These are phyloP conservation scores for Ampelocalamus luodianensis DNA, from an alignment of 176 grass and related monocot species.

Conservation along the genomic window DNA sequence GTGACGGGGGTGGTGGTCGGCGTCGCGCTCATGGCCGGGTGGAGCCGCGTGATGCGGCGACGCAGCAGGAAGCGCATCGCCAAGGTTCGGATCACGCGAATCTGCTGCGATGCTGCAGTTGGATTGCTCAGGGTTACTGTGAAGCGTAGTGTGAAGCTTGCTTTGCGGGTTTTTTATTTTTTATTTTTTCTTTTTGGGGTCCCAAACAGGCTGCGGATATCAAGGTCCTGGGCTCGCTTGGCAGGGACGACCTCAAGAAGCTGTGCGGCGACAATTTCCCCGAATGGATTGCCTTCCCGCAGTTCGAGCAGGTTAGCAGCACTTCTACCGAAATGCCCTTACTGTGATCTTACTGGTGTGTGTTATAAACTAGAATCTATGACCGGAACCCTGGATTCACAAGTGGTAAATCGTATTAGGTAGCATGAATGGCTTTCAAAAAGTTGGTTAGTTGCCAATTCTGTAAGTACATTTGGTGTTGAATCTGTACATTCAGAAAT, in stretches of 20 bases:
- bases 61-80: constrained; percentile 75
- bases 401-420: background rate
- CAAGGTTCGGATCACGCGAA: constrained; percentile 55
- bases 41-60: constrained; percentile 73
- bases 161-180: background rate
- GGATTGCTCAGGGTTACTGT: background rate
- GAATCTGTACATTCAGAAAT: background rate
- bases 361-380: background rate
- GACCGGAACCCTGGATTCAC: background rate
- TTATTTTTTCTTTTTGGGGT: background rate
- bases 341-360: background rate
- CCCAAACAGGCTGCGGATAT: constrained; percentile 73
- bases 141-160: background rate
- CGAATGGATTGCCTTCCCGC: constrained; percentile 94
- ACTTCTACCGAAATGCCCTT: constrained; percentile 3
- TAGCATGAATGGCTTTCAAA: background rate
- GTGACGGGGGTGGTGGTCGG: constrained; percentile 80
- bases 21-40: constrained; percentile 83
- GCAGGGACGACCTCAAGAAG: constrained; percentile 91
- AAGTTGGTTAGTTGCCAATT: background rate
- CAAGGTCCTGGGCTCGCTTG: constrained; percentile 81
- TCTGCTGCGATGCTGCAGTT: background rate
- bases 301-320: constrained; percentile 74
- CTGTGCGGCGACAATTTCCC: constrained; percentile 89
- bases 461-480: background rate